Evolutionary conservation across 768 basidiomycete genomes (phyloP), one percentile per base, ranked within the genome.

Genomic region (Lentinula raphanica): DNA sequence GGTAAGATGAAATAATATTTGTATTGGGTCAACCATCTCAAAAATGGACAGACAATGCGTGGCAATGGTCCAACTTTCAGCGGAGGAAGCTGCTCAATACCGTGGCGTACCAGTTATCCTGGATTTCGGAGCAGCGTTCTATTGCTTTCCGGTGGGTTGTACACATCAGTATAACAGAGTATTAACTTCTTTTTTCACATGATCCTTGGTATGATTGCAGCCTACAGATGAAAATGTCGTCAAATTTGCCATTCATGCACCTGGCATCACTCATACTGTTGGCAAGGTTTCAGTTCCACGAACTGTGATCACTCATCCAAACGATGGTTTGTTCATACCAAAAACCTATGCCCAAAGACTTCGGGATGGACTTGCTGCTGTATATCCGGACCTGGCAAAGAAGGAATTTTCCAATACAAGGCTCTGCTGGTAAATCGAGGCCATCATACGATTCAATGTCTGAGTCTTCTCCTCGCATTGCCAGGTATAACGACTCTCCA

Each of bases 401-500:
- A 88, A 85, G 68, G 81, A 88, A 0, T 90, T 94, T 66, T 67
- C 72, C 29, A 75, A 75, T 6, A 95, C 94, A 11, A 74, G 95
- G 59, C 70, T 98, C 61, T 98, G 95, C 73, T 98, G 95, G 95
- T 92, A 67, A 68, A 82, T 69, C 23, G 27, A 48, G 28, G 25
- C 21, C 58, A 56, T 54, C 63, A 42, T 42, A 63, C 31, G n/a
- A 6, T 0, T 3, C 13, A 25, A 25, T 36, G 13, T 31, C 28
- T 48, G 13, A 42, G 21, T 39, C 48, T n/a, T 40, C 40, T 38
- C 49, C 28, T 39, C 21, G 21, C 9, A 7, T 17, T 9, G 19
- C 46, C 61, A 94, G 92, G 92, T 98, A 98, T 68, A 87, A 87
- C 23, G 95, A 97, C 64, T 85, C 93, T 4, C 79, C 85, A 1